phyloP scores from a whole-genome alignment of 345 rosid genomes.

The Hevea brasiliensis region DNA sequence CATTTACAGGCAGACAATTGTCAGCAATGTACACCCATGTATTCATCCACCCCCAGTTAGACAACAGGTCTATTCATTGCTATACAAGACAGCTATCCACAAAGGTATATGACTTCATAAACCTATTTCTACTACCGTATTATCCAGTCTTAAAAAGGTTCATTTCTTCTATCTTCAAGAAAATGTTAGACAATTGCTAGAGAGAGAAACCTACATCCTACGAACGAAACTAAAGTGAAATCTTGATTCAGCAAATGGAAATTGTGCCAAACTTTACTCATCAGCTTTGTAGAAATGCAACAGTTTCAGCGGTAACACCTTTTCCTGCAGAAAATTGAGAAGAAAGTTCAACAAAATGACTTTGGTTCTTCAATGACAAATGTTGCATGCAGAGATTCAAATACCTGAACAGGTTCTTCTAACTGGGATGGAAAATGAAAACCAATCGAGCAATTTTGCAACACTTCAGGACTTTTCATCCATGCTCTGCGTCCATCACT shows the following conservation, averaged over 20 bases:
- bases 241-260: constrained; percentile 13
- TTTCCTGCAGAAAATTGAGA: constrained; percentile 46
- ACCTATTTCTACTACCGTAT: constrained; percentile 4
- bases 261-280: constrained; percentile 14
- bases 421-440: constrained; percentile 60
- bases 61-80: constrained; percentile 24
- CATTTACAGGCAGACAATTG: constrained; percentile 37
- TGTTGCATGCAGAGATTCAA: constrained; percentile 9
- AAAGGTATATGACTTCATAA: constrained; percentile 14
- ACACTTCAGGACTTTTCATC: constrained; percentile 75
- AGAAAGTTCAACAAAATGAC: background rate
- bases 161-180: constrained; percentile 9
- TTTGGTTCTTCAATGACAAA: background rate
- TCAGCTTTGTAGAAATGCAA: constrained; percentile 68
- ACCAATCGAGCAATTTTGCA: constrained; percentile 78
- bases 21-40: constrained; percentile 30
- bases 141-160: background rate
- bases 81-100: constrained; percentile 18
- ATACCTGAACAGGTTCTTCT: constrained; percentile 50
- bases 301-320: constrained; percentile 50
- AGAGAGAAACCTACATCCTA: constrained; percentile 20
- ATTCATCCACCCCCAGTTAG: constrained; percentile 22
- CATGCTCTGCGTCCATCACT: constrained; percentile 80
- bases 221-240: constrained; percentile 1
- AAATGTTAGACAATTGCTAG: constrained; percentile 8